Evolutionary conservation across 805 yeast genomes (phyloP), one percentile per base, ranked within the genome.

Genomic region (Schwanniomyces pseudopolymorphus): DNA sequence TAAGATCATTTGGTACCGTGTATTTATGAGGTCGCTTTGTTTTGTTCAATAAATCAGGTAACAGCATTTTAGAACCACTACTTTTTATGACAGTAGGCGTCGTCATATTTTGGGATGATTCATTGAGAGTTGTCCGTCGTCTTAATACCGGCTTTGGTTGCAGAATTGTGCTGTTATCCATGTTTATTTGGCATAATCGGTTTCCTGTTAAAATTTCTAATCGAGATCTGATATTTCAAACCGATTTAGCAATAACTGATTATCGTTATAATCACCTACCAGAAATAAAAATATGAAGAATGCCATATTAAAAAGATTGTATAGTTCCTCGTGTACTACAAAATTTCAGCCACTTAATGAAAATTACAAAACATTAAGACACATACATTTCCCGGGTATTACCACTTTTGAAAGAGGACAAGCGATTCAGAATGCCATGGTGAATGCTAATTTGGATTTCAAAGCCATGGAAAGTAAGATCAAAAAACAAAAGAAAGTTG

Each of bases 381-480:
- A 73, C 50, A 63, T 72, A 9, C 77, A 72, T 48, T 72, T 72
- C 47, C 69, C 66, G 10, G 75, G 75, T 4, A 66, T 66, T 33
- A 70, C 77, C 5, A 55, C 63, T 7, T 73, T 71, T 54, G 53
- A 57, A 11, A 63, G 70, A 37, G 92, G 89, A 3, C 72, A 77
- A 43, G 56, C 60, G 25, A 74, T 85, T 33, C 92, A 87, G 57
- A 75, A 76, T 42, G 63, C 71, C 39, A 71, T 86, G 51, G 81
- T 81, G 0, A 61, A 75, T 19, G 83, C 84, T 19, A 78, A 80
- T 49, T 60, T 86, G 33, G 80, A 81, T 52, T 76, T 76, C 66
- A 84, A 83, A 60, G 66, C 69, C 43, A 65, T 81, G 53, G 78
- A 77, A 48, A 49, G 77, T 3, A 81, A 77, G 50, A 78, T 81